Base-by-base conservation (phyloP, 2,329 filamentous ascomycete genomes). In the Mycosphaerella arachidis region DNA sequence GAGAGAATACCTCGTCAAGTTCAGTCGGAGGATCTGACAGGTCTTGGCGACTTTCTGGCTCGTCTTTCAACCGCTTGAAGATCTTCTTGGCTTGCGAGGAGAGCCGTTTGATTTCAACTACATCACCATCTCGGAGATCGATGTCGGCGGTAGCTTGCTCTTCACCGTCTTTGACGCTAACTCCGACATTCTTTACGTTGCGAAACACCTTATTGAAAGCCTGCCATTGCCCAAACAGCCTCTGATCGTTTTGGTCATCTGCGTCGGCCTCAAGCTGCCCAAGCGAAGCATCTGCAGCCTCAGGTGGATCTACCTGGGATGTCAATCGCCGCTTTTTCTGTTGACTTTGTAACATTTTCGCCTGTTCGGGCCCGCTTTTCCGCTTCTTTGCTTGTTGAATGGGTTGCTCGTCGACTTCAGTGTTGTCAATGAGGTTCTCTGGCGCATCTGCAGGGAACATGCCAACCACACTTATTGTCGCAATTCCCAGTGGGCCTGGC, bases 21-120 rank as follows among this genome's bases (percentile, higher is more conserved):
- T 63, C 58, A 7, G 43, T 27, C 4, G 61, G 53, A 6, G 59
- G 51, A 37, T 64, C 61, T 30, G 57, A 40, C 2, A 57, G 29
- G 10, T 59, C 45, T 33, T 57, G 35, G 10, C 13, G 12, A 27
- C 50, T 57, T 5, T 55, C 50, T 37, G 37, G 16, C 24, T 51
- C 37, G 18, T 56, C 48, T 54, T 46, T 48, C 4, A 58, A 35
- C 6, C 35, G 53, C 6, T 37, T 56, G 16, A 62, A 45, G 1
- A 40, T 46, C 18, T 12, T 12, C 18, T 16, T 37, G 4, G 57
- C 57, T 33, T 51, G 29, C 24, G 37, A 52, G 24, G 30, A 45
- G 9, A 46, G 20, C 27, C 31, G 31, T 4, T 31, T n/a, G 18
- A 54, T 27, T 6, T 10, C 20, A 16, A 50, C 29, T 3, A 30